Evolutionary conservation across 768 basidiomycete genomes (phyloP).

Genomic region (Inosperma sp.): DNA sequence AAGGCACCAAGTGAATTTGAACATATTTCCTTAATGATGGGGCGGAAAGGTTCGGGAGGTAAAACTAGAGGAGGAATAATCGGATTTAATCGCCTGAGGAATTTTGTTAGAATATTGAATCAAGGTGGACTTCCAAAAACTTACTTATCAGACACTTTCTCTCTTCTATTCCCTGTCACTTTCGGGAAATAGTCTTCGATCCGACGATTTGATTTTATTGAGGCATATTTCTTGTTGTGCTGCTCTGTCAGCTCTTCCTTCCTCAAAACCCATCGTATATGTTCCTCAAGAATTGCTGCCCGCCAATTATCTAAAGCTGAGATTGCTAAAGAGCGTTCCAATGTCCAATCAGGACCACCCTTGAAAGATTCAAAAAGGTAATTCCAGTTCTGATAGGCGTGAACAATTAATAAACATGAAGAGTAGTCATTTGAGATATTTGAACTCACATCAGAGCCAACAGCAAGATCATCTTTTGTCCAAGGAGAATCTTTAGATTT

Average conservation of each 20-base stretch:
- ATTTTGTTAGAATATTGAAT: background rate
- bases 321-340: constrained; percentile 5
- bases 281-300: background rate
- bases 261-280: too few species aligned
- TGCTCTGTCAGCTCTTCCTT: too few species aligned
- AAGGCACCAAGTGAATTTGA: constrained; percentile 7
- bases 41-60: background rate
- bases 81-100: background rate
- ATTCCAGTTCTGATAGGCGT: constrained; percentile 5
- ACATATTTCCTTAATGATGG: constrained; percentile 6
- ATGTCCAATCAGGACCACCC: constrained; percentile 17
- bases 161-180: too few species aligned
- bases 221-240: too few species aligned
- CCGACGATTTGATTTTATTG: too few species aligned
- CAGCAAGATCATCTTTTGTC: background rate
- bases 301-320: constrained; percentile 4
- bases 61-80: background rate
- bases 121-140: too few species aligned
- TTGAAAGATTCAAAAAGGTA: constrained; percentile 6
- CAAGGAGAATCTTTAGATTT: background rate
- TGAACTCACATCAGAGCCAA: constrained; percentile 1
- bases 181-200: too few species aligned
- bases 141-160: too few species aligned
- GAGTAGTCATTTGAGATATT: background rate
- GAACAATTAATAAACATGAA: background rate